Base-by-base conservation (phyloP, 305 asterid species). In the Ilex paraguariensis region DNA sequence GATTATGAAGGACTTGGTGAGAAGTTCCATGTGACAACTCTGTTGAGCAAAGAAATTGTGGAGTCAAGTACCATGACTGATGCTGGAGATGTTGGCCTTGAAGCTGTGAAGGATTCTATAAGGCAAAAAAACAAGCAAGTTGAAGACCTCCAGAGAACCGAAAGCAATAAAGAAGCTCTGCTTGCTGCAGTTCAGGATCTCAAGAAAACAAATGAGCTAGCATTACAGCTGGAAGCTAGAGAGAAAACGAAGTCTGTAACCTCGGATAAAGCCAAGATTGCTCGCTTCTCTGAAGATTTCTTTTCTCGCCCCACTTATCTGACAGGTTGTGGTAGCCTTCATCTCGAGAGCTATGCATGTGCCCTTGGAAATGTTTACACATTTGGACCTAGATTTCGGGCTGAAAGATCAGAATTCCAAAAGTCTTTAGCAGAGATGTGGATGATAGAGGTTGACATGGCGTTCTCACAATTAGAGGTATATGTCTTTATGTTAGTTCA, bases 341-440 rank as follows among this genome's bases (percentile, higher is more conserved):
- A 90, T 84, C 75, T 93, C 68, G 95, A 87, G 84, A 86, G 96
- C 61, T 84, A 80, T 33, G 96, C 92, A 0, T 82, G 88, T 65
- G 95, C 94, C 51, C 82, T 90, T 15, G 98, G 98, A 56, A 85
- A 77, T 60, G 97, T 90, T 10, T 93, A 84, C 82, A 50, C 96
- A 4, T 77, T 85, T 39, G 97, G 97, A 70, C 98, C 98, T 36
- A 81, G 94, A 65, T 93, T 93, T 66, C 70, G 14, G 13, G 92
- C 96, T 0, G 72, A 71, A 30, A 75, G 53, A 71, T 58, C 68
- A 3, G 84, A 81, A 14, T 82, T 94, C 17, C 89, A 63, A 81
- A 87, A 70, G 54, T 64, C 74, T 5, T 60, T 90, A 70, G 79
- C 96, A 14, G 98, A 93, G 82, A 84, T 80, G 90, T 93, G 90